phyloP scores from a whole-genome alignment of 2,329 filamentous ascomycete genomes.

The Colletotrichum neosansevieriae region DNA sequence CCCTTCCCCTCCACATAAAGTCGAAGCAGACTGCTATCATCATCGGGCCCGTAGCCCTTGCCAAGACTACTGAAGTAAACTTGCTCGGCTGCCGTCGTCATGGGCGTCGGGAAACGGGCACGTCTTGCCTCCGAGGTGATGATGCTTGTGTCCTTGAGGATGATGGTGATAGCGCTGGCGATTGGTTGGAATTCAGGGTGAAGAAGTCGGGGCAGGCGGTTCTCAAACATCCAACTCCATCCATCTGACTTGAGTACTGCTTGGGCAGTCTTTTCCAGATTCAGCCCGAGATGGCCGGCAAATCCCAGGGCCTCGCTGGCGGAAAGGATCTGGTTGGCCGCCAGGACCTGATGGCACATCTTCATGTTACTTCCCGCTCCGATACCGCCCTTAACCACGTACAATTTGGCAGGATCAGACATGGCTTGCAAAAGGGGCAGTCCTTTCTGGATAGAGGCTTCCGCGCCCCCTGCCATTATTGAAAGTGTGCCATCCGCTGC shows the following conservation, averaged over 20 bases:
- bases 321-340: conserved; percentile 72
- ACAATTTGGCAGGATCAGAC: conserved; percentile 71
- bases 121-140: conserved; percentile 74
- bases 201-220: conserved; percentile 67
- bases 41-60: conserved; percentile 46
- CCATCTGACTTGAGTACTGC: conserved; percentile 60
- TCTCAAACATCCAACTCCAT: conserved; percentile 73
- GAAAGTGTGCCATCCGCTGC: conserved; percentile 74
- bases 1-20: conserved; percentile 56
- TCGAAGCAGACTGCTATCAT: conserved; percentile 58
- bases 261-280: conserved; percentile 56
- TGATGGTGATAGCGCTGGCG: conserved; percentile 70
- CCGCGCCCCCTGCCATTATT: conserved; percentile 77
- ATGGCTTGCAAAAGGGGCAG: conserved; percentile 72
- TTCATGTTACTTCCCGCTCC: conserved; percentile 73
- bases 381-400: conserved; percentile 69
- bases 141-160: conserved; percentile 66
- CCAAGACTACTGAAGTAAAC: conserved; percentile 71
- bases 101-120: conserved; percentile 68
- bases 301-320: conserved; percentile 69
- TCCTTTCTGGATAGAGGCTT: conserved; percentile 67
- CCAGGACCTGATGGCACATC: conserved; percentile 73
- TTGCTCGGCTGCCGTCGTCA: conserved; percentile 74
- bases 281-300: conserved; percentile 66
- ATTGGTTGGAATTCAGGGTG: conserved; percentile 64